phyloP scores from a whole-genome alignment of 257 asterid genomes.

The Fraxinus cuspidata region DNA sequence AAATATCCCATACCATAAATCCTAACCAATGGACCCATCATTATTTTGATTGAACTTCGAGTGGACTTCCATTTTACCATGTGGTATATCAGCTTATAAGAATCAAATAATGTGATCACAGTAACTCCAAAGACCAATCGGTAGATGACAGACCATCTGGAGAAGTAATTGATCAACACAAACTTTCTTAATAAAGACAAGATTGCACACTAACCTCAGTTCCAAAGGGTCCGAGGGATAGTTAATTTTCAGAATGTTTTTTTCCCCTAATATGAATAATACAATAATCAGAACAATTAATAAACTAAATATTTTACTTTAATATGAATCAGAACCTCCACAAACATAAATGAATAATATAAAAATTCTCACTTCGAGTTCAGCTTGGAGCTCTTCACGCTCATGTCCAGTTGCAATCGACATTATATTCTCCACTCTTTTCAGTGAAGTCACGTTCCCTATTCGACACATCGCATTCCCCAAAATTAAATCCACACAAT shows the following conservation, averaged over 20 bases:
- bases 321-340: background rate
- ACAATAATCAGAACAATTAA: constrained; percentile 4
- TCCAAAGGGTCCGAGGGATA: constrained; percentile 89
- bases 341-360: background rate
- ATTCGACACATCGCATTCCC: constrained; percentile 17
- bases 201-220: constrained; percentile 62
- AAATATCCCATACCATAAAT: background rate
- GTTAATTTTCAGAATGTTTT: constrained; percentile 59
- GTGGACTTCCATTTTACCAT: background rate
- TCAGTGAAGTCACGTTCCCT: constrained; percentile 40
- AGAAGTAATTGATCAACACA: background rate
- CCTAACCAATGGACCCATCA: background rate
- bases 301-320: background rate
- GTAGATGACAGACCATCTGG: background rate
- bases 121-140: background rate
- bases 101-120: background rate
- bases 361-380: constrained; percentile 37
- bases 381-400: constrained; percentile 66
- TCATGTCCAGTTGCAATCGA: constrained; percentile 70
- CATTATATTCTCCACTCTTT: constrained; percentile 51
- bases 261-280: constrained; percentile 53
- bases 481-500: constrained; percentile 16
- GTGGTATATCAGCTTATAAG: background rate
- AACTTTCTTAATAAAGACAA: background rate
- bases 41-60: background rate